A percentile compares a stretch with the other conserved stretches of the same genome.
Evolutionary conservation across 2,329 filamentous ascomycete species (phyloP).

Genomic region (Phaeosphaeriaceae sp.): DNA sequence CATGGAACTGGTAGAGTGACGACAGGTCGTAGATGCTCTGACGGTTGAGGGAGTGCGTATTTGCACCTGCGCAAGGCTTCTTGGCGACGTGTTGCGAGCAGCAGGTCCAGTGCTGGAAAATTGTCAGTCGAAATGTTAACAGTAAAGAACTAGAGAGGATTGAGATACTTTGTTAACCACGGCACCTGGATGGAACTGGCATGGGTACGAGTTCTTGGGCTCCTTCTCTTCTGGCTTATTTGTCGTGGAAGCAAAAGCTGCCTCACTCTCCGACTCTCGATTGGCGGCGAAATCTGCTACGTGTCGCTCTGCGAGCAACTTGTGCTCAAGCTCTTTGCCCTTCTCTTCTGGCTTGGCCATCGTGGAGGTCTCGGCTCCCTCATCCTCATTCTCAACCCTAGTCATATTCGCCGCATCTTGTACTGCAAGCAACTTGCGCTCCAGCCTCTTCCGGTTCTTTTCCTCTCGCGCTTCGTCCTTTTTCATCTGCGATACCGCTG

Average conservation of each 20-base stretch:
- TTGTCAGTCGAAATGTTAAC: background rate
- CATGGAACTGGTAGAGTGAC: constrained; percentile 13
- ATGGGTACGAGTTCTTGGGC: background rate
- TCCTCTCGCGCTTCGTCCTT: background rate
- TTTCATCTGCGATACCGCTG: background rate
- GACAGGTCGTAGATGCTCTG: constrained; percentile 13
- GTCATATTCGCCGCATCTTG: too few species aligned
- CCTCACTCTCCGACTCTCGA: background rate
- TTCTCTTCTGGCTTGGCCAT: too few species aligned
- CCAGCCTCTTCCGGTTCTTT: background rate
- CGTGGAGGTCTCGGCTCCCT: too few species aligned
- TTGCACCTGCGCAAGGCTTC: constrained; percentile 12
- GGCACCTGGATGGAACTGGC: background rate
- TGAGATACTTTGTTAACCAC: background rate
- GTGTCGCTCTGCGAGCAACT: background rate
- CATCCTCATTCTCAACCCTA: too few species aligned
- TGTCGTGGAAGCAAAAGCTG: background rate
- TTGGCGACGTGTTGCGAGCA: constrained; percentile 12
- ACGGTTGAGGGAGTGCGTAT: constrained; percentile 8
- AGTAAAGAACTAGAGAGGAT: background rate
- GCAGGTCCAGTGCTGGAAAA: constrained; percentile 15
- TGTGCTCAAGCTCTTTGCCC: too few species aligned
- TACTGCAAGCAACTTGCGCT: too few species aligned
- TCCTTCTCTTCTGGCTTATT: background rate
- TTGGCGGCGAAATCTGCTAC: background rate